A percentile compares a stretch with the other conserved stretches of the same genome.
phyloP scores from a whole-genome alignment of 768 basidiomycete species.

The Pulveroboletus sp. region DNA sequence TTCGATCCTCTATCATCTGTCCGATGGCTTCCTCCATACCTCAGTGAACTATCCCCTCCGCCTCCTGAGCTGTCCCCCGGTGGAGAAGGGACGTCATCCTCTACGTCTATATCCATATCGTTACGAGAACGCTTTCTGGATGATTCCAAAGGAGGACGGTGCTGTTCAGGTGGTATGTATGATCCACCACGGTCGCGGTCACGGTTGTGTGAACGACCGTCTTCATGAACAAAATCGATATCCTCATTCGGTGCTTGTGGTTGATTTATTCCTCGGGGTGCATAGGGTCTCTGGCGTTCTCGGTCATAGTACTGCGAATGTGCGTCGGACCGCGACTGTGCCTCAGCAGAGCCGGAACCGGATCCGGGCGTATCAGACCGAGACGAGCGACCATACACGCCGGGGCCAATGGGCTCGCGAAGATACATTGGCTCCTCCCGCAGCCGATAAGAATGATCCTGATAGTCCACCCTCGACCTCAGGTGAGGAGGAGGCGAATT shows the following conservation, averaged over 20 bases:
- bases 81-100: constrained; percentile 42
- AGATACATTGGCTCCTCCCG: constrained; percentile 28
- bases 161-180: constrained; percentile 34
- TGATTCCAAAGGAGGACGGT: constrained; percentile 39
- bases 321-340: constrained; percentile 46
- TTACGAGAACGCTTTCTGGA: constrained; percentile 55
- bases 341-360: constrained; percentile 48
- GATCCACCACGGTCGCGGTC: constrained; percentile 38
- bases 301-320: constrained; percentile 47
- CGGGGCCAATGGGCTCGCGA: constrained; percentile 31
- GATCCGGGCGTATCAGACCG: constrained; percentile 60
- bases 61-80: constrained; percentile 27
- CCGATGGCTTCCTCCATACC: constrained; percentile 37
- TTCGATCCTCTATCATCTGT: constrained; percentile 53
- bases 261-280: constrained; percentile 49
- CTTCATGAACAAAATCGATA: constrained; percentile 52
- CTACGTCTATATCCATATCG: constrained; percentile 62
- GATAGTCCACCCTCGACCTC: constrained; percentile 34
- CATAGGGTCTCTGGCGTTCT: constrained; percentile 47
- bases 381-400: constrained; percentile 36
- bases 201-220: constrained; percentile 39
- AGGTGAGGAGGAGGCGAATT: constrained; percentile 42
- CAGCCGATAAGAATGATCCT: constrained; percentile 30
- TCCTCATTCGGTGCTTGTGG: constrained; percentile 39
- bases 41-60: constrained; percentile 27